A percentile compares a stretch with the other conserved stretches of the same genome.
These are phyloP conservation scores for Hawksworthiomyces lignivorus DNA, from an alignment of 2,329 filamentous ascomycete species.

Conservation along the genomic window DNA sequence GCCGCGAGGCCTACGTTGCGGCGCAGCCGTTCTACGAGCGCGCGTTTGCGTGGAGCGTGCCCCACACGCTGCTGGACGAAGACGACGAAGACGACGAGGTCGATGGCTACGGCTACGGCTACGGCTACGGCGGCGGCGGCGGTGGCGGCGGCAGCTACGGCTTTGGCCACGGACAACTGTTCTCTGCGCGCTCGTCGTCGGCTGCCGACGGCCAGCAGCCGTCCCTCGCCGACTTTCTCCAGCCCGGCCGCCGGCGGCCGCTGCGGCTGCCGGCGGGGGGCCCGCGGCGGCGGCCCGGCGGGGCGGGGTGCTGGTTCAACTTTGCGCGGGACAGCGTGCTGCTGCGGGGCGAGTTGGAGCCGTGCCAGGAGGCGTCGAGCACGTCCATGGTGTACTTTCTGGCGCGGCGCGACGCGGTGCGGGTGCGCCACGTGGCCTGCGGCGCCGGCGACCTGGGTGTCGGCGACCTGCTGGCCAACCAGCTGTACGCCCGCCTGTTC, in stretches of 20 bases:
- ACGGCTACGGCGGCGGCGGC: slow-evolving; percentile 6
- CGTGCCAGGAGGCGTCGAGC: slow-evolving; percentile 38
- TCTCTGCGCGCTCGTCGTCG: too few relatives aligned
- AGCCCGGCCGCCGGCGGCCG: slow-evolving; percentile 4
- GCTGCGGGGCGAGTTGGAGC: slow-evolving; percentile 40
- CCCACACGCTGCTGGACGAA: slow-evolving; percentile 26
- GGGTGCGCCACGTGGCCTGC: slow-evolving; percentile 36
- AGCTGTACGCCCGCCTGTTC: slow-evolving; percentile 40
- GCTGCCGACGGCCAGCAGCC: too few relatives aligned
- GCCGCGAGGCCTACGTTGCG: slow-evolving; percentile 34
- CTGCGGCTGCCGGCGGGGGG: too few relatives aligned
- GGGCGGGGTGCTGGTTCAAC: slow-evolving; percentile 34
- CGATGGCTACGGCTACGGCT: slow-evolving; percentile 6
- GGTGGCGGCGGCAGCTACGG: too few relatives aligned
- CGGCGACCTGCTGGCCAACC: slow-evolving; percentile 33
- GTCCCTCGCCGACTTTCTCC: too few relatives aligned
- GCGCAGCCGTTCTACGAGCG: slow-evolving; percentile 37
- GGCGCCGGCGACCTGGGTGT: slow-evolving; percentile 37
- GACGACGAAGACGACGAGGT: background rate
- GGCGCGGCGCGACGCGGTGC: slow-evolving; percentile 31
- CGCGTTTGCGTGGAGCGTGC: slow-evolving; percentile 39
- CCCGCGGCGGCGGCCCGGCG: slow-evolving; percentile 3
- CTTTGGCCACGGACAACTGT: too few relatives aligned
- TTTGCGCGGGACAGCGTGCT: slow-evolving; percentile 39
- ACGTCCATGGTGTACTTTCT: slow-evolving; percentile 43